These are phyloP conservation scores for Cercospora zeae-maydis DNA, from an alignment of 2,329 filamentous ascomycete species.

Conservation along the genomic window DNA sequence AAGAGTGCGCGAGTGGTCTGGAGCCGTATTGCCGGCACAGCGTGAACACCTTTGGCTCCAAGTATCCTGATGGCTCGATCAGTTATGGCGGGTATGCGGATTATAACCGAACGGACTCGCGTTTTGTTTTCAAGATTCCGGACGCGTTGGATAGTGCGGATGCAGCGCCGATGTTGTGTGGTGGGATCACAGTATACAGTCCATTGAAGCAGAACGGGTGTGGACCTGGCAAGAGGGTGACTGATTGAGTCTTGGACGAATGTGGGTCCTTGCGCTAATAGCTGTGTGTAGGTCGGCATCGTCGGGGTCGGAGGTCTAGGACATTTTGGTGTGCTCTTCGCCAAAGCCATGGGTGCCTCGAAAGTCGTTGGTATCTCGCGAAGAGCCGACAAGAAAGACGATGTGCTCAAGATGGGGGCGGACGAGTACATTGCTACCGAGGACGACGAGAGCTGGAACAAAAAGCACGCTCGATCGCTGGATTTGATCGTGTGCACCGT, in stretches of 20 bases:
- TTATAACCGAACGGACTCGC: constrained; percentile 46
- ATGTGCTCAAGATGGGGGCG: constrained; percentile 61
- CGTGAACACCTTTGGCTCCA: constrained; percentile 34
- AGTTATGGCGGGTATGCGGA: constrained; percentile 63
- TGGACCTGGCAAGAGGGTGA: constrained; percentile 68
- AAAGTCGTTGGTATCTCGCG: constrained; percentile 63
- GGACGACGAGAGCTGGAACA: constrained; percentile 58
- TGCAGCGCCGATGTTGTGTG: constrained; percentile 71
- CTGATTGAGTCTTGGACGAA: constrained; percentile 28
- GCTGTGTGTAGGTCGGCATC: background rate
- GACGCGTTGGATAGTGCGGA: constrained; percentile 47
- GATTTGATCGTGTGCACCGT: constrained; percentile 61
- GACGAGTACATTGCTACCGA: constrained; percentile 56
- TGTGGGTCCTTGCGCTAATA: background rate
- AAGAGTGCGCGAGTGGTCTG: constrained; percentile 49
- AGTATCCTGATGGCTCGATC: constrained; percentile 36
- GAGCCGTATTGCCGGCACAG: constrained; percentile 31
- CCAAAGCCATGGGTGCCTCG: constrained; percentile 66
- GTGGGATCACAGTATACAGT: constrained; percentile 69
- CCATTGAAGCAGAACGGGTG: constrained; percentile 64
- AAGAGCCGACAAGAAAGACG: constrained; percentile 55
- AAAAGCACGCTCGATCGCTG: constrained; percentile 50
- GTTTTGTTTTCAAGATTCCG: constrained; percentile 60
- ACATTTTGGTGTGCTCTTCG: constrained; percentile 69
- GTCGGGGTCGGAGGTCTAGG: constrained; percentile 35